Percentiles rank a stretch among this genome's conserved stretches.
Conservation (phyloP, 305 asterid species). For the Solanum hybrid region DNA sequence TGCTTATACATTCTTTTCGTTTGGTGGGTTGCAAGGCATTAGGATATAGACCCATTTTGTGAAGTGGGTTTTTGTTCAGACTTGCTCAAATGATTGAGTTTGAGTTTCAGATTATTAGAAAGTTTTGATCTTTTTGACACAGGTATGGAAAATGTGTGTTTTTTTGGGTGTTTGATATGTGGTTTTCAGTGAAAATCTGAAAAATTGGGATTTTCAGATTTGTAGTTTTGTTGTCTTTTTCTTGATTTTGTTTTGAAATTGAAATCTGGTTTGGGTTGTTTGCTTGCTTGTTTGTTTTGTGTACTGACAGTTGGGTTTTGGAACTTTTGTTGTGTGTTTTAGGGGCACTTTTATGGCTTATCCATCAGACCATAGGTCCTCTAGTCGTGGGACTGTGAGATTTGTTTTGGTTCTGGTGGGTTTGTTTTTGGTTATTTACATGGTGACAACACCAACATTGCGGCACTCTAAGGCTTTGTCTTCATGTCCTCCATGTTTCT, state of each 20-base stretch:
- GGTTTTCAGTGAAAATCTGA: background rate
- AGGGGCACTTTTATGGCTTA: conserved; percentile 23
- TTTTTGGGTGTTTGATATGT: background rate
- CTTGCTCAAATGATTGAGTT: conserved; percentile 16
- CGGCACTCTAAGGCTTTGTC: background rate
- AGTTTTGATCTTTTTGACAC: conserved; percentile 12
- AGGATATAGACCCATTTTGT: background rate
- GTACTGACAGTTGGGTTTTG: background rate
- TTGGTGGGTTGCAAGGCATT: background rate
- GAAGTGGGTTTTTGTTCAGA: background rate
- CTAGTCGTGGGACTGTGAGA: conserved; percentile 11
- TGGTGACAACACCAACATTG: conserved; percentile 8
- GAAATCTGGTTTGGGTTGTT: background rate
- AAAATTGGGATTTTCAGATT: background rate
- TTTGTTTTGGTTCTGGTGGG: conserved; percentile 8
- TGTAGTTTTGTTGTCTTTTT: background rate
- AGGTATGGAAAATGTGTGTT: conserved; percentile 6
- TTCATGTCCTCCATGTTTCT: conserved; percentile 29
- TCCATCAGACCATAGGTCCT: conserved; percentile 16
- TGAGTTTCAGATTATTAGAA: background rate
- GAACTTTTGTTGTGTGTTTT: background rate
- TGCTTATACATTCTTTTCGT: background rate
- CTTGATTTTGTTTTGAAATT: background rate
- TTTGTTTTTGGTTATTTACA: conserved; percentile 5
- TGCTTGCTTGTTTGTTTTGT: background rate